phyloP scores from a whole-genome alignment of 331 rosid species.

The Quercus tomentella region DNA sequence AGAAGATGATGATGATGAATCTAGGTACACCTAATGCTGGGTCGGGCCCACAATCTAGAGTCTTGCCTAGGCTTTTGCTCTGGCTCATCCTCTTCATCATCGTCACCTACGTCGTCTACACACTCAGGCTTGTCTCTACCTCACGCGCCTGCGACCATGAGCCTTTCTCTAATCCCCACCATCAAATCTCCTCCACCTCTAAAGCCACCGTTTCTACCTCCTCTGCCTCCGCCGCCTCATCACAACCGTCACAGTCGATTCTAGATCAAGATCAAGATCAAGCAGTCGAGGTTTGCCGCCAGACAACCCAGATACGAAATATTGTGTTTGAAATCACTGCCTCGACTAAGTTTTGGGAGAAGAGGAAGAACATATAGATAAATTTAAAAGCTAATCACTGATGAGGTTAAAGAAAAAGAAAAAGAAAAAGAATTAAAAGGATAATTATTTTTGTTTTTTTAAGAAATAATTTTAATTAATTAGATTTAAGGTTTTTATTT shows the following conservation, averaged over 20 bases:
- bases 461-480: too few relatives aligned
- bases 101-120: conserved; percentile 60
- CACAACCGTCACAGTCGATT: not conserved
- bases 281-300: too few relatives aligned
- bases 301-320: conserved; percentile 53
- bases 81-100: conserved; percentile 69
- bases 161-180: conserved; percentile 30
- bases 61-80: conserved; percentile 48
- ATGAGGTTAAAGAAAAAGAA: too few relatives aligned
- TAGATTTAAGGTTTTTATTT: too few relatives aligned
- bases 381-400: too few relatives aligned
- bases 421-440: too few relatives aligned
- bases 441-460: too few relatives aligned
- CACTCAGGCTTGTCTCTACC: conserved; percentile 56
- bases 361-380: conserved; percentile 38
- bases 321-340: conserved; percentile 87
- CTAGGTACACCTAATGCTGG: conserved; percentile 25
- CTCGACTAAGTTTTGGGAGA: conserved; percentile 74
- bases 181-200: conserved; percentile 20
- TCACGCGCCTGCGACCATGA: conserved; percentile 40
- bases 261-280: conserved; percentile 3
- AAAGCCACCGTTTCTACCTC: conserved; percentile 1
- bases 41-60: conserved; percentile 30
- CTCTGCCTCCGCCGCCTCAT: not conserved
- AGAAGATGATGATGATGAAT: conserved; percentile 26